Evolutionary conservation across 2,329 filamentous ascomycete species (phyloP).

Genomic region (Ophiosphaerella narmari): DNA sequence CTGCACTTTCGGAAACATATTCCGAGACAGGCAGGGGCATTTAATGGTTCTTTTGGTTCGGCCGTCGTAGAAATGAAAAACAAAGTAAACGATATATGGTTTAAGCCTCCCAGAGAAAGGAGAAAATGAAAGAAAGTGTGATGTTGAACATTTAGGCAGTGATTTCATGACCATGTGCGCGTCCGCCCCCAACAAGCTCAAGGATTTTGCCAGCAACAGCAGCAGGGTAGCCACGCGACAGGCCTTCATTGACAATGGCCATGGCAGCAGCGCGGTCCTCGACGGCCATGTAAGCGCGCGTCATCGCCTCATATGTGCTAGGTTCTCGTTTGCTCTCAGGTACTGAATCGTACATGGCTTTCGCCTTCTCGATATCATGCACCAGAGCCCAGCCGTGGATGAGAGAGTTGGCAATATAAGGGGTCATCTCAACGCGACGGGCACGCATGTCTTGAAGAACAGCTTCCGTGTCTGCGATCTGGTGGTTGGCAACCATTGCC

Average conservation of each 20-base stretch:
- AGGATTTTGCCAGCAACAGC: conserved; percentile 93
- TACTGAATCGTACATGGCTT: conserved; percentile 78
- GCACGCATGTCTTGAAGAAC: conserved; percentile 76
- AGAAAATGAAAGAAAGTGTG: conserved; percentile 9
- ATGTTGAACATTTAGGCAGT: conserved; percentile 12
- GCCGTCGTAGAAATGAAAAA: conserved; percentile 21
- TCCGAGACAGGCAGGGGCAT: conserved; percentile 21
- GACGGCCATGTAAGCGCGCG: conserved; percentile 82
- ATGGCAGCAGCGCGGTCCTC: conserved; percentile 80
- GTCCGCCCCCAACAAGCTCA: conserved; percentile 69
- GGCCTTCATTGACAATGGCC: conserved; percentile 83
- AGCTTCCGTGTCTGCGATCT: conserved; percentile 71
- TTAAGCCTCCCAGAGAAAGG: conserved; percentile 5
- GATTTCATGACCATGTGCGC: conserved; percentile 26
- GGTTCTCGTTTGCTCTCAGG: conserved; percentile 82
- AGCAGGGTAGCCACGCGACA: conserved; percentile 84
- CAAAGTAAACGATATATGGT: conserved; percentile 13
- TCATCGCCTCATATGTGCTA: conserved; percentile 99
- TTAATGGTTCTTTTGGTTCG: conserved; percentile 19
- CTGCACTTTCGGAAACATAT: conserved; percentile 15
- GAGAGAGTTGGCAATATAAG: conserved; percentile 97
- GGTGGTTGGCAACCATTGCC: conserved; percentile 93
- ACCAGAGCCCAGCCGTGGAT: conserved; percentile 95
- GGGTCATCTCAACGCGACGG: conserved; percentile 80
- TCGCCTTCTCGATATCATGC: conserved; percentile 78